phyloP scores from a whole-genome alignment of 371 early-diverging fungal genomes.

The Parasitella parasitica region DNA sequence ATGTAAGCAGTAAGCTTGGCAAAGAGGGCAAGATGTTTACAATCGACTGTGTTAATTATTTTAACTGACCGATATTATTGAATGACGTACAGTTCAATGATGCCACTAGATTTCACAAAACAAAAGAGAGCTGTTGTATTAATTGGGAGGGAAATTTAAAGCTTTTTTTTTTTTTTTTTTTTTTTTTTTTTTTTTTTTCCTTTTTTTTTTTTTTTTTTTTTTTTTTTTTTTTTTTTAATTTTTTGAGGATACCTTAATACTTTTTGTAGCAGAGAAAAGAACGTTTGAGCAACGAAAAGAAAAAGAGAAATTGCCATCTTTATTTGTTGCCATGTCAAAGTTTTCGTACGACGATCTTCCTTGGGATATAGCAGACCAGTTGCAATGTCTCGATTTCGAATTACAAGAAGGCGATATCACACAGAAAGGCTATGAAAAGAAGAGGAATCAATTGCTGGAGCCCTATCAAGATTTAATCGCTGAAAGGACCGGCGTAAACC shows the following conservation, averaged over 20 bases:
- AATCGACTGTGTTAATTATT: not conserved
- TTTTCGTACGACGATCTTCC: constrained; percentile 42
- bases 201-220: not conserved
- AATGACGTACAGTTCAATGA: not conserved
- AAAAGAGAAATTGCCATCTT: not conserved
- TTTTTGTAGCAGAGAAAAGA: no score
- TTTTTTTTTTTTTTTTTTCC: not conserved
- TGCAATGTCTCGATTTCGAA: constrained; percentile 56
- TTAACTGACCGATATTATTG: not conserved
- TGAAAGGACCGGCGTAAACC: not conserved
- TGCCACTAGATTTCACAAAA: not conserved
- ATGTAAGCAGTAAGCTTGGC: no score
- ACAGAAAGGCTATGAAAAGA: constrained; percentile 69
- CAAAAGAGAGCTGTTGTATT: not conserved
- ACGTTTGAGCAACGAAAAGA: not conserved
- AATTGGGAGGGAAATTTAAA: not conserved
- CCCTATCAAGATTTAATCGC: constrained; percentile 4
- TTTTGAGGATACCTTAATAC: no score
- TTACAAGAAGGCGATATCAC: constrained; percentile 69
- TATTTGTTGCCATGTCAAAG: constrained; percentile 17
- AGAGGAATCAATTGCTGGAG: constrained; percentile 36
- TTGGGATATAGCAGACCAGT: constrained; percentile 40
- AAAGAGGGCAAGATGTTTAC: not conserved
- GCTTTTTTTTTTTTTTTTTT: not conserved
- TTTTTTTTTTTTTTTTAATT: no score